A percentile compares a stretch with the other conserved stretches of the same genome.
Evolutionary conservation across 2,329 filamentous ascomycete genomes (phyloP).

Genomic region (Colletotrichum sublineola): DNA sequence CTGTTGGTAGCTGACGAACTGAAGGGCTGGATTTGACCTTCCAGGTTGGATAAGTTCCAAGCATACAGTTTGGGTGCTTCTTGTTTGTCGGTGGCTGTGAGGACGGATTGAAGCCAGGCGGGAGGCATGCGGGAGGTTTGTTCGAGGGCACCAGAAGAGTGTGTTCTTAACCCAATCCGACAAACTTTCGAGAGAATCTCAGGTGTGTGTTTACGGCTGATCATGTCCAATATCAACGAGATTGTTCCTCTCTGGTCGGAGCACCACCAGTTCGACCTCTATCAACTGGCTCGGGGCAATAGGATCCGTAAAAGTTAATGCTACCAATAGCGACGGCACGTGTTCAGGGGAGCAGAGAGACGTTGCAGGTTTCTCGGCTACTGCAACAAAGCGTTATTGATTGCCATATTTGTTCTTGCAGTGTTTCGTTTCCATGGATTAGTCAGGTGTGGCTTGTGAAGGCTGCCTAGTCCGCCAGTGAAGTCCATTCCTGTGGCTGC

Average conservation of each 20-base stretch:
- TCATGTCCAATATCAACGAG: not conserved
- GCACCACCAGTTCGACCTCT: not conserved
- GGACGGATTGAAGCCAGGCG: constrained; percentile 51
- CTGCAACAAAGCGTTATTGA: not conserved
- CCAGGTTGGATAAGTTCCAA: constrained; percentile 52
- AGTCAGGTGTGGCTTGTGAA: constrained; percentile 22
- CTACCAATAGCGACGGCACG: not conserved
- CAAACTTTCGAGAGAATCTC: not conserved
- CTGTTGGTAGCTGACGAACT: not conserved
- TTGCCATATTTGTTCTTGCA: not conserved
- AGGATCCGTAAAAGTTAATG: not conserved
- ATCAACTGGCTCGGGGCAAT: not conserved
- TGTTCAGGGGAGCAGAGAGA: not conserved
- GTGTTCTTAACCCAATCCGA: not conserved
- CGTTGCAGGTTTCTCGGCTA: not conserved
- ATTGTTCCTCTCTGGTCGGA: not conserved
- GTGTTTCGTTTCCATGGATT: not conserved
- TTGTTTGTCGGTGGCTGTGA: constrained; percentile 44
- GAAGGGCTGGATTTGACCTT: constrained; percentile 1
- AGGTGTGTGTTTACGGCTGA: not conserved
- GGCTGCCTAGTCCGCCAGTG: not conserved
- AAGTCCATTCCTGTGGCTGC: not conserved
- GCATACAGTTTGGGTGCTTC: constrained; percentile 53
- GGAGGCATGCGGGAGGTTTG: constrained; percentile 23
- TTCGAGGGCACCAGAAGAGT: not conserved